A percentile compares a stretch with the other conserved stretches of the same genome.
Conservation (phyloP, 345 rosid species). For the Salix dunnii region DNA sequence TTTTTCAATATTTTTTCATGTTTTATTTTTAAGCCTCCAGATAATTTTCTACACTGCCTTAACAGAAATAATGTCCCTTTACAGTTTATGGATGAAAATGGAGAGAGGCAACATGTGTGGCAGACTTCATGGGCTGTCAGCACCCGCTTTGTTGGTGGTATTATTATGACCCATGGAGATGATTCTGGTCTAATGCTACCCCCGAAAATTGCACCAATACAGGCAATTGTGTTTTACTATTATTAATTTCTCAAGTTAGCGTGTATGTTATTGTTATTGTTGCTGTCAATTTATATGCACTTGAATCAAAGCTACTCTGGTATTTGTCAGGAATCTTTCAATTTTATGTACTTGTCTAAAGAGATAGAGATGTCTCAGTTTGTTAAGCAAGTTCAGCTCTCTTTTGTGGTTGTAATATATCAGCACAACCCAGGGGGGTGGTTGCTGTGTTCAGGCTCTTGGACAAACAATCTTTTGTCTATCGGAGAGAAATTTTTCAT, state of each 20-base stretch:
- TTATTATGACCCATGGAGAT: slow-evolving; percentile 98
- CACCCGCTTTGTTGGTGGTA: slow-evolving; percentile 92
- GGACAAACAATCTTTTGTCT: not conserved
- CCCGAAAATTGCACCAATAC: slow-evolving; percentile 82
- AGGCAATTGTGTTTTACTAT: slow-evolving; percentile 37
- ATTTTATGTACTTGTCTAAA: not conserved
- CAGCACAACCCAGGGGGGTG: not conserved
- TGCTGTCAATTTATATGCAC: slow-evolving; percentile 1
- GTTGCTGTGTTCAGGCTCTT: not conserved
- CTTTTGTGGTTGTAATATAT: not conserved
- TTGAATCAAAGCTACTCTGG: not conserved
- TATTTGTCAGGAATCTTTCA: not conserved
- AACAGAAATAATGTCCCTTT: slow-evolving; percentile 13
- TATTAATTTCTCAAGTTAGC: not conserved
- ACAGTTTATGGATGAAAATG: slow-evolving; percentile 88
- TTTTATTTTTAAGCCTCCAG: not conserved
- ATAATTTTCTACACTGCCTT: not conserved
- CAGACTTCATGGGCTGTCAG: slow-evolving; percentile 99
- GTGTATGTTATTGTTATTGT: not conserved
- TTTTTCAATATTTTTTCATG: not conserved
- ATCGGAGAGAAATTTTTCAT: not conserved
- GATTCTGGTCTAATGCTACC: slow-evolving; percentile 93
- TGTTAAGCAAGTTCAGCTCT: not conserved
- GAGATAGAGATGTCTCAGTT: not conserved
- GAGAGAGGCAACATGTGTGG: slow-evolving; percentile 91